Conservation (phyloP, 2,329 filamentous ascomycete species). For the Helotiales sp. region DNA sequence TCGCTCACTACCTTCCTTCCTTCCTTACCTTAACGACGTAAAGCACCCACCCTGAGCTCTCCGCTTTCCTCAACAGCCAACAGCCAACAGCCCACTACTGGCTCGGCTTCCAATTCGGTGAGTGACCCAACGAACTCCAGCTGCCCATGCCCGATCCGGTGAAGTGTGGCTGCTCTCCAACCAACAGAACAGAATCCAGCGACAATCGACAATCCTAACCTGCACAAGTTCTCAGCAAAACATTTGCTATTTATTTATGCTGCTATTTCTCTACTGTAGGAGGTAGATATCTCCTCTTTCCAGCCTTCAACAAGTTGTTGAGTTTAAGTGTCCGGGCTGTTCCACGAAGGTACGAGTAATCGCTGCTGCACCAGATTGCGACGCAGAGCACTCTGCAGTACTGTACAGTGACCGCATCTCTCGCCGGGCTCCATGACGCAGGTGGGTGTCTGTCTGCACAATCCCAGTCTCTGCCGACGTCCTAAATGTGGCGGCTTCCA, state of each 20-base stretch:
- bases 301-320: neutral
- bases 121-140: slow-evolving; percentile 4
- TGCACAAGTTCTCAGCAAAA: slow-evolving; percentile 6
- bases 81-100: too few species aligned
- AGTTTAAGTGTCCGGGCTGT: neutral
- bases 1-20: slow-evolving; percentile 2
- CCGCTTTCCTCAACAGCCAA: slow-evolving; percentile 23
- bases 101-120: slow-evolving; percentile 4
- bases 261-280: neutral
- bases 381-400: too few species aligned
- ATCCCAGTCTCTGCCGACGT: slow-evolving; percentile 8
- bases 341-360: too few species aligned
- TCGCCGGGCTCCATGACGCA: slow-evolving; percentile 22
- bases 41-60: slow-evolving; percentile 8
- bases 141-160: neutral
- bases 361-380: too few species aligned
- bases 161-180: neutral
- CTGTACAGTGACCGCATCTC: too few species aligned
- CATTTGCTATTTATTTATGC: neutral
- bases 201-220: neutral
- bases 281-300: neutral
- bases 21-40: too few species aligned
- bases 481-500: slow-evolving; percentile 16
- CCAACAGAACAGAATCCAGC: neutral
- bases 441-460: slow-evolving; percentile 20